phyloP scores from a whole-genome alignment of 148 eudicot genomes.

The Pouteria glomerata region DNA sequence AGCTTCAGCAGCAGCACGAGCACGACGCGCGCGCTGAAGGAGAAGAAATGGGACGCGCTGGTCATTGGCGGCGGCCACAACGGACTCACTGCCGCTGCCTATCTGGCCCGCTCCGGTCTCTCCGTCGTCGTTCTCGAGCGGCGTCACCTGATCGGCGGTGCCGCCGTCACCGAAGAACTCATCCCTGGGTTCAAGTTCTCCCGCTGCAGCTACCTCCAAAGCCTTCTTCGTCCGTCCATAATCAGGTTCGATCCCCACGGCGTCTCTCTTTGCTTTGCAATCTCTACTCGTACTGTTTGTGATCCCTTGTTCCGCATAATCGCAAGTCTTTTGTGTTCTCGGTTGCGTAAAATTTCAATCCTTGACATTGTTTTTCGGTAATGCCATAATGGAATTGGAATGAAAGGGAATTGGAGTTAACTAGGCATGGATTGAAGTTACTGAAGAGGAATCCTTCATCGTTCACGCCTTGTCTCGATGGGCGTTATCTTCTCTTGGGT shows the following conservation, averaged over 20 bases:
- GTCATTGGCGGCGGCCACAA: conserved; percentile 96
- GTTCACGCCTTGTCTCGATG: conserved; percentile 86
- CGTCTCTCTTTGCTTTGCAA: not conserved
- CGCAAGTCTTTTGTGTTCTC: not conserved
- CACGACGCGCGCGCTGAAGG: conserved; percentile 26
- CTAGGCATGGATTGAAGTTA: conserved; percentile 81
- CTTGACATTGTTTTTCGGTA: too few species aligned
- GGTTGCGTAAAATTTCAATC: not conserved
- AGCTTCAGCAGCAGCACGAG: conserved; percentile 32
- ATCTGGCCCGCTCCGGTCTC: conserved; percentile 79
- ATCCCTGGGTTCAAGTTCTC: conserved; percentile 93
- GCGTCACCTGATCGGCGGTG: conserved; percentile 86
- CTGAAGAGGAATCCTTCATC: conserved; percentile 77
- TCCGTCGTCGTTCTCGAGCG: conserved; percentile 98
- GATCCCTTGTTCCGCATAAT: not conserved
- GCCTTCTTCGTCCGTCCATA: conserved; percentile 85
- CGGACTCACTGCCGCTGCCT: conserved; percentile 91
- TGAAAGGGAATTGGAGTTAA: conserved; percentile 70
- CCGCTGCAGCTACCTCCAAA: conserved; percentile 93
- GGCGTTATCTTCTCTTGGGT: conserved; percentile 79
- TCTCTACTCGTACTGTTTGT: not conserved
- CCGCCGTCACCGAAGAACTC: conserved; percentile 91
- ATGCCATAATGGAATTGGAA: too few species aligned
- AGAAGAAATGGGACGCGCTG: conserved; percentile 81
- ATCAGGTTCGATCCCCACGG: conserved; percentile 36